Conservation (phyloP, 2,329 filamentous ascomycete species). For the Ascochyta viciae-villosae region DNA sequence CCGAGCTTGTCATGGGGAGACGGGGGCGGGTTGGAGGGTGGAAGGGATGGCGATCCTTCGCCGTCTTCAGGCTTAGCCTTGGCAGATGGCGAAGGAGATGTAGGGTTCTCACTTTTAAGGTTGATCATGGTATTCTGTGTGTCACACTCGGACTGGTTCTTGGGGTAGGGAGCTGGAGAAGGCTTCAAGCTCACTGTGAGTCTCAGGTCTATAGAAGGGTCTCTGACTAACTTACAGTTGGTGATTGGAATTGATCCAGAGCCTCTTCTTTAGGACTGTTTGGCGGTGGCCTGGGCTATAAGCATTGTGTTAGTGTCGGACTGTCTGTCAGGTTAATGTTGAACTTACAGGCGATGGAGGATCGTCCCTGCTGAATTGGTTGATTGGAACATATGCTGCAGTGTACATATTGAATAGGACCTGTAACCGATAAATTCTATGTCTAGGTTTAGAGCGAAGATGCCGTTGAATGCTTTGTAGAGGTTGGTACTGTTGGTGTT, state of each 20-base stretch:
- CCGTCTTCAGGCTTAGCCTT: too few species aligned
- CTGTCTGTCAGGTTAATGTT: background rate
- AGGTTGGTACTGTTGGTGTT: background rate
- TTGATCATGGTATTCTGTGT: background rate
- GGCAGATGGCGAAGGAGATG: background rate
- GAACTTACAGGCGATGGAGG: background rate
- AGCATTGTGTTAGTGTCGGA: background rate
- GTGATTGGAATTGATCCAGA: background rate
- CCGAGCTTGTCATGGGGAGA: too few species aligned
- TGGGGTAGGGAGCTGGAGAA: background rate
- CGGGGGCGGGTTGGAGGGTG: too few species aligned
- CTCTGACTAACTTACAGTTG: background rate
- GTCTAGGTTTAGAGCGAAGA: background rate
- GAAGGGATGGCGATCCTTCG: too few species aligned
- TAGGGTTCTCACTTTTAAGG: background rate
- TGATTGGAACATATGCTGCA: background rate
- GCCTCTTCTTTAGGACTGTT: background rate
- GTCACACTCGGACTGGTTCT: background rate
- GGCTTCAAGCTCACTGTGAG: background rate
- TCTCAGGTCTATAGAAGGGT: background rate
- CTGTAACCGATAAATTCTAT: slow-evolving; percentile 4
- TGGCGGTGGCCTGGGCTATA: slow-evolving; percentile 2
- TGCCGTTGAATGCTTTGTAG: background rate
- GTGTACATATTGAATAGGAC: background rate
- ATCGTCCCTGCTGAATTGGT: slow-evolving; percentile 1